Evolutionary conservation across 257 asterid species (phyloP), one percentile per base, ranked within the genome.

Genomic region (Misopates orontium): DNA sequence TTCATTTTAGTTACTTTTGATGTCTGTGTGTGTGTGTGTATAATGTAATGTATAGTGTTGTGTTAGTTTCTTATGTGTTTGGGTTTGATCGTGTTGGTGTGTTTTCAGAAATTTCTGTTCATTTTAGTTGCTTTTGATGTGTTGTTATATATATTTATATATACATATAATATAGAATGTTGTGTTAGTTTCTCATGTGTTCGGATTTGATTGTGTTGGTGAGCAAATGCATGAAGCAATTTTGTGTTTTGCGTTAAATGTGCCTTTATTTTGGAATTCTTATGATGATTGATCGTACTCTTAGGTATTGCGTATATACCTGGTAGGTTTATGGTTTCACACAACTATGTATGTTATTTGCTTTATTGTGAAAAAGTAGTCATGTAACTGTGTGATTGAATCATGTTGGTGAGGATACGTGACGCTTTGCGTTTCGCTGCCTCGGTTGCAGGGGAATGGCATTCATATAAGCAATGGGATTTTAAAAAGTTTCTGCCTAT

Each of bases 131-230:
- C n/a, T n/a, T n/a, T n/a, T n/a, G n/a, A n/a, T n/a, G n/a, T n/a
- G n/a, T n/a, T n/a, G n/a, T n/a, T n/a, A n/a, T n/a, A n/a, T n/a
- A n/a, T n/a, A n/a, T n/a, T n/a, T n/a, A n/a, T n/a, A n/a, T n/a
- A n/a, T n/a, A n/a, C n/a, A n/a, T n/a, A n/a, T n/a, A n/a, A n/a
- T 47, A 31, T 20, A 23, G 36, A 17, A 60, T 57, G 41, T 23
- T 59, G 40, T 18, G 24, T 36, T 23, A 52, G 62, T 52, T 52
- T 49, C 24, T 45, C 19, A 52, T 68, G 44, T 66, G 42, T 15
- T 68, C 8, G 18, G 17, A 42, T 56, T 59, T 62, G 64, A 19
- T 42, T 22, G 21, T 69, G 51, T 54, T 55, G 50, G 65, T 56
- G 47, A 28, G 12, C 18, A 23, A 39, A 60, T 18, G 55, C 25